These are phyloP conservation scores for Borovskyia barvae DNA, from an alignment of 208 protist genomes.

Conservation along the genomic window DNA sequence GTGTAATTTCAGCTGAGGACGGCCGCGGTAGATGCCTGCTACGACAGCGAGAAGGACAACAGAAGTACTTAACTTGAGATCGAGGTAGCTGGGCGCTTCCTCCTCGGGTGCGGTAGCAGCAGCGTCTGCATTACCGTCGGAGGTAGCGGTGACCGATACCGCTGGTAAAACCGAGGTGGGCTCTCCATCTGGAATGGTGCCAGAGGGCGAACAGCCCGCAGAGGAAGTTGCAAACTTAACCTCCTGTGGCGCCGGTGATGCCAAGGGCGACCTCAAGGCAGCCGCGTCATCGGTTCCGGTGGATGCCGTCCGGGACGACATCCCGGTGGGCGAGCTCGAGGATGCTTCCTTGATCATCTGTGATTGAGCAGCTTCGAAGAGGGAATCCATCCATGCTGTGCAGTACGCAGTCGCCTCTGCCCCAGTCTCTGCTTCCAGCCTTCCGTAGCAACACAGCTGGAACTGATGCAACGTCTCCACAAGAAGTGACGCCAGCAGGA, in stretches of 20 bases:
- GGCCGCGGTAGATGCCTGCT: conserved; percentile 39
- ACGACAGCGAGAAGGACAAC: conserved; percentile 53
- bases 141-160: neutral
- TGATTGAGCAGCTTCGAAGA: conserved; percentile 7
- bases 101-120: neutral
- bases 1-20: conserved; percentile 36
- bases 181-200: neutral
- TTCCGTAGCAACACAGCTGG: conserved; percentile 20
- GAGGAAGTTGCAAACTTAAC: too few relatives aligned
- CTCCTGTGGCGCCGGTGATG: neutral
- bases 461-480: conserved; percentile 31
- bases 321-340: neutral
- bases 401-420: conserved; percentile 17
- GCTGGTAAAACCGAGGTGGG: neutral
- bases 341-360: neutral
- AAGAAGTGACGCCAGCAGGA: conserved; percentile 26
- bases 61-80: conserved; percentile 8
- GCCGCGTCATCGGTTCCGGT: neutral
- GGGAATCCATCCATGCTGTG: conserved; percentile 17
- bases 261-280: neutral
- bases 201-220: too few relatives aligned
- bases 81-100: conserved; percentile 2
- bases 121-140: neutral
- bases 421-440: conserved; percentile 1
- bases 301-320: conserved; percentile 5